phyloP scores from a whole-genome alignment of 345 rosid species.

The Euclidium syriacum region DNA sequence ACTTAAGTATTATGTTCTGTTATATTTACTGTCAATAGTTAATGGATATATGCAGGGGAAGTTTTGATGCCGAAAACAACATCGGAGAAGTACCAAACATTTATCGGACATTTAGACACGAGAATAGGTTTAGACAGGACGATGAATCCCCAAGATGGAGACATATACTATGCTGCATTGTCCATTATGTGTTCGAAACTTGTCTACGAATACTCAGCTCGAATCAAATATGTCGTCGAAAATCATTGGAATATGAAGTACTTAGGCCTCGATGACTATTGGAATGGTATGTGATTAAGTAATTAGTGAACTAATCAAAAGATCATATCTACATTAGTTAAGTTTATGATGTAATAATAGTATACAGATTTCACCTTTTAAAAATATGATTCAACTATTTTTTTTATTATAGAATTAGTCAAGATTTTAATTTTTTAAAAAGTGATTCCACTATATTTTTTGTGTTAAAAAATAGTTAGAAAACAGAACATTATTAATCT shows the following conservation, averaged over 20 bases:
- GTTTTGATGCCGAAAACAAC: constrained; percentile 36
- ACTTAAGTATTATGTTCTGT: background rate
- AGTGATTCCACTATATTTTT: too few species aligned
- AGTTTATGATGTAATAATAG: too few species aligned
- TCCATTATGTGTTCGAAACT: constrained; percentile 65
- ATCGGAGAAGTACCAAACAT: constrained; percentile 43
- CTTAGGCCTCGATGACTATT: constrained; percentile 48
- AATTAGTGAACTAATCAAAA: too few species aligned
- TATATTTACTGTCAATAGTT: background rate
- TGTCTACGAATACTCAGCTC: constrained; percentile 59
- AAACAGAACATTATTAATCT: too few species aligned
- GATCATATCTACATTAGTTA: background rate
- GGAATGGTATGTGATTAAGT: constrained; percentile 53
- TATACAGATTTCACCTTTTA: too few species aligned
- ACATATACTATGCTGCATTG: constrained; percentile 42
- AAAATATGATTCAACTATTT: too few species aligned
- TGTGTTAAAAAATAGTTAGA: too few species aligned
- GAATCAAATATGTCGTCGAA: constrained; percentile 33
- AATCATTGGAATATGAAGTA: constrained; percentile 65
- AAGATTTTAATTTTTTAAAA: background rate
- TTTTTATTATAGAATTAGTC: too few species aligned
- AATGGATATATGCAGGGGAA: constrained; percentile 33
- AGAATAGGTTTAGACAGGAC: constrained; percentile 43
- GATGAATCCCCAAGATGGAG: constrained; percentile 35
- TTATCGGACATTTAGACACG: constrained; percentile 40